Percentiles rank a stretch among this genome's conserved stretches.
Conservation (phyloP, 768 basidiomycete species). For the Tulasnella sp. region DNA sequence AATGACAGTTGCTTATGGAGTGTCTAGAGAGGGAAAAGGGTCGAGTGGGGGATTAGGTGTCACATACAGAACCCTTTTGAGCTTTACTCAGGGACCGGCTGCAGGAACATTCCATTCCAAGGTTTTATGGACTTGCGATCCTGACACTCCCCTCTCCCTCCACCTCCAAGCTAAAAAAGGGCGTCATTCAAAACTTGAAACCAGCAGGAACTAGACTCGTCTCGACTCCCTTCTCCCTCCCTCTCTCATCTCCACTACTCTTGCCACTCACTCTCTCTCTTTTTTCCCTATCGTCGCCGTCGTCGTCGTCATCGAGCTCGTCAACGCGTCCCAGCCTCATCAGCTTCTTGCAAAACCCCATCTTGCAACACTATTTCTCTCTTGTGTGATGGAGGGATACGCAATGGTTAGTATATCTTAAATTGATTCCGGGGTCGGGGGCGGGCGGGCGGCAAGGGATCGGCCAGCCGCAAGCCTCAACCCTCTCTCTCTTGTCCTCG, state of each 20-base stretch:
- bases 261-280: constrained; percentile 3
- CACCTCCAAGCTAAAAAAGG: background rate
- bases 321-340: background rate
- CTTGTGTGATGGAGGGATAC: background rate
- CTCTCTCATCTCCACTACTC: background rate
- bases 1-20: background rate
- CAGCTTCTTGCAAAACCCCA: background rate
- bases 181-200: background rate
- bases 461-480: background rate
- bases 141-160: background rate
- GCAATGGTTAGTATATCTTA: background rate
- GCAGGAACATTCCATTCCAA: background rate
- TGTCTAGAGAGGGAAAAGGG: background rate
- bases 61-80: background rate
- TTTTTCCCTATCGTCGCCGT: background rate
- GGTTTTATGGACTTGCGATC: background rate
- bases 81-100: background rate
- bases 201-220: background rate
- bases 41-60: background rate
- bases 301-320: background rate
- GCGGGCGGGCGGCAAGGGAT: background rate
- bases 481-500: background rate
- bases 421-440: background rate
- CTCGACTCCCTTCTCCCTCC: background rate
- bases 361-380: background rate